A percentile compares a stretch with the other conserved stretches of the same genome.
Evolutionary conservation across 768 basidiomycete species (phyloP).

Genomic region (Dioszegia hungarica): DNA sequence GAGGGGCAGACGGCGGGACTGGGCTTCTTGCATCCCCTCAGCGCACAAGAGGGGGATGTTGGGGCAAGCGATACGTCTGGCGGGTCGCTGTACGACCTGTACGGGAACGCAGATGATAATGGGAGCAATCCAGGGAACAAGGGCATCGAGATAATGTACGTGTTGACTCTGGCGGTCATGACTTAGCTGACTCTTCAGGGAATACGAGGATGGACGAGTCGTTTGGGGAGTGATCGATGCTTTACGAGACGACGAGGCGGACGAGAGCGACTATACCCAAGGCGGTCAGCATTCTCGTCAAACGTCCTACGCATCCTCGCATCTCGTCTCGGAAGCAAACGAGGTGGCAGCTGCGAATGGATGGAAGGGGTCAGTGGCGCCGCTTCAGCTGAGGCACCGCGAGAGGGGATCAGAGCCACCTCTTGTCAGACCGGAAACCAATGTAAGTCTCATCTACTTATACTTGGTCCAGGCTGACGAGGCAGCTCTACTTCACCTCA

Average conservation of each 20-base stretch:
- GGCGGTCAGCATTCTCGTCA: conserved; percentile 15
- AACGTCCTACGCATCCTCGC: conserved; percentile 11
- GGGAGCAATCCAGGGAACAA: conserved; percentile 1
- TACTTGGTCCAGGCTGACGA: conserved; percentile 1
- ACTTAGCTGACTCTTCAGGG: conserved; percentile 24
- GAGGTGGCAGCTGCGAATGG: conserved; percentile 5
- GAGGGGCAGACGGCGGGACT: conserved; percentile 6
- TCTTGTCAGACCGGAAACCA: conserved; percentile 25
- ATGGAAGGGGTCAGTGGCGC: conserved; percentile 9
- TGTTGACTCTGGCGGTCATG: background rate
- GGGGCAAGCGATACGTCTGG: background rate
- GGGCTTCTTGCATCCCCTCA: conserved; percentile 27
- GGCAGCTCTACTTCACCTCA: conserved; percentile 36
- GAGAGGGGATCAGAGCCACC: conserved; percentile 13
- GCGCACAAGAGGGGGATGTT: background rate
- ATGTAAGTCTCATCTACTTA: conserved; percentile 25
- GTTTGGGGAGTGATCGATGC: conserved; percentile 42
- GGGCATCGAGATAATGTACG: conserved; percentile 39
- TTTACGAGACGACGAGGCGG: conserved; percentile 9
- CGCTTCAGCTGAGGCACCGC: conserved; percentile 32
- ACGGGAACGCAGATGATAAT: conserved; percentile 12
- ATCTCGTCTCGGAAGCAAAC: background rate
- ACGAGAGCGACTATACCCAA: background rate
- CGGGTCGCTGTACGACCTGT: conserved; percentile 33
- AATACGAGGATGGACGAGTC: conserved; percentile 39